Base-by-base conservation (phyloP, 2,329 filamentous ascomycete genomes). In the Graphiopsis chlorocephala region DNA sequence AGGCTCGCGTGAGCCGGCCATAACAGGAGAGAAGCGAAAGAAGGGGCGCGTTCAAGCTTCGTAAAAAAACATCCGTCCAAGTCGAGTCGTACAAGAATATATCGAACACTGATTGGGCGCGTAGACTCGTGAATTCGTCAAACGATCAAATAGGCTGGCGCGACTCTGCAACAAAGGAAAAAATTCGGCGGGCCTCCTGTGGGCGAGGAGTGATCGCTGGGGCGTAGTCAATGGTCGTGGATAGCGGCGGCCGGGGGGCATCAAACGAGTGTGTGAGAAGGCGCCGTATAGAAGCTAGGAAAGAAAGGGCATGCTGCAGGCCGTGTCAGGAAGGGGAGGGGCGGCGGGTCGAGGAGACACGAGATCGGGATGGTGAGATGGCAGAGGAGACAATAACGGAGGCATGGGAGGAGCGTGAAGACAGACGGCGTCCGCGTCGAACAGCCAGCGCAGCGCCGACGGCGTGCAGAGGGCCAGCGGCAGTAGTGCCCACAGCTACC, bases 1-100 rank as follows among this genome's bases (percentile, higher is more conserved):
- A 71, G 74, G 72, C 64, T 79, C 77, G 71, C 76, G 72, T 74
- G 73, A 72, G 76, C 63, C 75, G 71, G 80, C 78, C 78, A 80
- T 80, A 74, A 70, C 71, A 72, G 70, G 66, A 67, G 68, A 67
- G 69, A 72, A 72, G 72, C 66, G 72, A 68, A 73, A 68, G 67
- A 66, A 67, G 69, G 59, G 65, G 38, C 66, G 68, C 63, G 65
- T 64, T 65, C 56, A 35, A 26, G 63, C 63, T 69, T 72, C 71
- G 71, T 73, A 66, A 68, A 71, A 50, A 72, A 65, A 69, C 67
- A 71, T 71, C 66, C 72, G 69, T 70, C 67, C 66, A 64, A 68
- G 68, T 72, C 65, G 70, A 29, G 56, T 60, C 20, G 63, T 65
- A 61, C 58, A 65, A 53, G 48, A 62, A 62, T 47, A 61, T 60